phyloP scores from a whole-genome alignment of 768 basidiomycete species.

The Tricholoma terreum region DNA sequence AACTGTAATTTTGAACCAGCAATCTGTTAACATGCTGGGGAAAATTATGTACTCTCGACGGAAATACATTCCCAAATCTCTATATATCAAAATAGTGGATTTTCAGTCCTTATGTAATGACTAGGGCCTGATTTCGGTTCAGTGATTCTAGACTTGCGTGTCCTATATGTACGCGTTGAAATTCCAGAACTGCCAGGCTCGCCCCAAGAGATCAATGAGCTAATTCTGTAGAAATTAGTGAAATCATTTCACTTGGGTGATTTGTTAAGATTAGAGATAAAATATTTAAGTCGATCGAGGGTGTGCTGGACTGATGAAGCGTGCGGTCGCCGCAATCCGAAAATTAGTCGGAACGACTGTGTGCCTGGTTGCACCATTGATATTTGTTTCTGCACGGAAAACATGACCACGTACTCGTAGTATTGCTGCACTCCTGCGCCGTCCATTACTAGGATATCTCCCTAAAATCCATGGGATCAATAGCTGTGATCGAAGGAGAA shows the following conservation, averaged over 20 bases:
- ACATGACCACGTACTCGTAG: conserved; percentile 56
- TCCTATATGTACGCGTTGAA: no score
- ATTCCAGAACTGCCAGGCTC: no score
- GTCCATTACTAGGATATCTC: conserved; percentile 78
- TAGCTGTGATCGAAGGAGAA: not conserved
- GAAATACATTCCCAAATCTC: no score
- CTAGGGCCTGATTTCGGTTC: no score
- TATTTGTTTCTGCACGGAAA: not conserved
- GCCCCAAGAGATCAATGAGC: no score
- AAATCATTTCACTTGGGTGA: no score
- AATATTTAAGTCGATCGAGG: not conserved
- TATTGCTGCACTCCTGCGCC: conserved; percentile 61
- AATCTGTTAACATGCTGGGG: no score
- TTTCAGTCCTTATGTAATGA: no score
- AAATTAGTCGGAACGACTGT: conserved; percentile 73
- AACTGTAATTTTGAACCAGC: not conserved
- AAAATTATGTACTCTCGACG: no score
- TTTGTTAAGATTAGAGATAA: not conserved
- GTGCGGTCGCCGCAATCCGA: conserved; percentile 78
- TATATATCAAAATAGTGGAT: no score
- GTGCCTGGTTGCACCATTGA: conserved; percentile 45
- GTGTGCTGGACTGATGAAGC: conserved; percentile 47
- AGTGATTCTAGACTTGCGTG: no score
- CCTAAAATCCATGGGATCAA: conserved; percentile 37
- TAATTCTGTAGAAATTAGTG: no score